Evolutionary conservation across 306 rosid genomes (phyloP).

Genomic region (Prunus padus): DNA sequence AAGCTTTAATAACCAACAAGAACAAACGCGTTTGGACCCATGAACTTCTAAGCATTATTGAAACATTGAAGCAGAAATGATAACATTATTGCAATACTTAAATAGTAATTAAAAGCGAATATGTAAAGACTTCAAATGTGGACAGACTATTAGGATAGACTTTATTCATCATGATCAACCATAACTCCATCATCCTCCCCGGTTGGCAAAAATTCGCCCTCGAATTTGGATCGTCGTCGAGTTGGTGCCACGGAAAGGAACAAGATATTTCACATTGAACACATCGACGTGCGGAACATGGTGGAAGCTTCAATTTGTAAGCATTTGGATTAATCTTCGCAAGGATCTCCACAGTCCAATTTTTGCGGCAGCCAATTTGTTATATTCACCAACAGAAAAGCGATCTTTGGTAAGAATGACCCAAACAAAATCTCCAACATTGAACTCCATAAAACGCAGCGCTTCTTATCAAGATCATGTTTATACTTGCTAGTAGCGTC

Average conservation of each 20-base stretch:
- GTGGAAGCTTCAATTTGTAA: not conserved
- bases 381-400: not conserved
- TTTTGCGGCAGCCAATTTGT: not conserved
- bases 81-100: too few relatives aligned
- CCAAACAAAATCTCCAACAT: slow-evolving; percentile 8
- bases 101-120: too few relatives aligned
- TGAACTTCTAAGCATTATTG: too few relatives aligned
- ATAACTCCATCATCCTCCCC: too few relatives aligned
- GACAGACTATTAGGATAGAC: too few relatives aligned
- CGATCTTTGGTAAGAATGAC: not conserved
- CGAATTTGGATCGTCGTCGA: not conserved
- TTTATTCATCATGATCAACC: too few relatives aligned
- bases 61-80: too few relatives aligned
- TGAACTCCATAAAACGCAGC: not conserved
- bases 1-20: too few relatives aligned
- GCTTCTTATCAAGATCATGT: not conserved
- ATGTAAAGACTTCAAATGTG: too few relatives aligned
- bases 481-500: not conserved
- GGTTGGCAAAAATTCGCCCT: not conserved
- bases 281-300: not conserved
- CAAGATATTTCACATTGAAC: not conserved
- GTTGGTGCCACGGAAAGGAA: not conserved
- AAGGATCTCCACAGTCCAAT: not conserved
- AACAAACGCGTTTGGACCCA: too few relatives aligned
- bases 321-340: slow-evolving; percentile 9